A percentile compares a stretch with the other conserved stretches of the same genome.
These are phyloP conservation scores for Acer saccharum DNA, from an alignment of 345 rosid genomes.

Conservation along the genomic window DNA sequence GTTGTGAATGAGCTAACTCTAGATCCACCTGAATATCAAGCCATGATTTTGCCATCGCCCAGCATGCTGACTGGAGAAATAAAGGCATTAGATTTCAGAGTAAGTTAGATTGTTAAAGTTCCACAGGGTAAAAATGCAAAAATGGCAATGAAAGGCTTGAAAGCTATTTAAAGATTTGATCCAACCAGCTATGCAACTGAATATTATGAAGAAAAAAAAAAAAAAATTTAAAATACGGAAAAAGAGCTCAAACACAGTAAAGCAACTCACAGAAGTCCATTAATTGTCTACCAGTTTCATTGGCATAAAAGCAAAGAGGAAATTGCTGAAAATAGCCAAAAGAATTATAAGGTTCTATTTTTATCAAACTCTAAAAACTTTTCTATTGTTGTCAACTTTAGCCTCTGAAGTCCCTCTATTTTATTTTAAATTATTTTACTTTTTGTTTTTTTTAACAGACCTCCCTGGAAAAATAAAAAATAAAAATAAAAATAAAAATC, in stretches of 20 bases:
- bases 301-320: not conserved
- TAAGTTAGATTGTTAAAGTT: not conserved
- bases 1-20: conserved; percentile 71
- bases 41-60: conserved; percentile 99
- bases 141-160: not conserved
- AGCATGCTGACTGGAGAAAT: conserved; percentile 85
- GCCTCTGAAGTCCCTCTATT: too few relatives aligned
- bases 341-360: too few relatives aligned
- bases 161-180: not conserved
- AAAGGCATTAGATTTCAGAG: not conserved
- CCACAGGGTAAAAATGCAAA: not conserved
- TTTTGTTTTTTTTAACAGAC: too few relatives aligned
- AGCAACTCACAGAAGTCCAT: not conserved
- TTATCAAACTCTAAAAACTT: too few relatives aligned
- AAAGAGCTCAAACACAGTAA: not conserved
- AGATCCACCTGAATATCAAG: conserved; percentile 95
- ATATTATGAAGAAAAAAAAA: not conserved
- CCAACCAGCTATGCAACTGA: not conserved
- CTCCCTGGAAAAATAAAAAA: too few relatives aligned
- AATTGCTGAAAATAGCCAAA: too few relatives aligned
- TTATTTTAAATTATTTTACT: too few relatives aligned
- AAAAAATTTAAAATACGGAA: not conserved
- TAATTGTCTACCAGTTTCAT: not conserved
- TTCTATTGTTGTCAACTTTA: too few relatives aligned
- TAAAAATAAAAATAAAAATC: too few relatives aligned